Base-by-base conservation (phyloP, 495 filamentous ascomycete genomes). In the Chaetomium fimeti region DNA sequence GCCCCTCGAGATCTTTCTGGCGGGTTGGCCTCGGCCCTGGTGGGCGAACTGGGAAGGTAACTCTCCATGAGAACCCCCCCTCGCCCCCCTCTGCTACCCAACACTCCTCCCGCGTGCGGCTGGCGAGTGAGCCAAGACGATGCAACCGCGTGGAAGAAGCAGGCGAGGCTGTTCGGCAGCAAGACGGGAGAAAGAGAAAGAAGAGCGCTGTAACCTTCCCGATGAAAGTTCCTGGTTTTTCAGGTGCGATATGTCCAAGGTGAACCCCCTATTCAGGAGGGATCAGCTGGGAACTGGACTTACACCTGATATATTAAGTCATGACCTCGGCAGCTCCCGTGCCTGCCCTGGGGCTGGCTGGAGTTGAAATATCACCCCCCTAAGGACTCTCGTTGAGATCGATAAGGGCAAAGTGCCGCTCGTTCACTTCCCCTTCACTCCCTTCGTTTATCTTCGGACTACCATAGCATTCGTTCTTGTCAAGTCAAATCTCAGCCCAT, bases 381-480 rank as follows among this genome's bases (percentile, higher is more conserved):
- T 12, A 27, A 22, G 29, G 13, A 5, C 25, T 25, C 2, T 20
- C 24, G 7, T 32, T 3, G 20, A 12, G 25, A 45, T 48, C 40
- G 18, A 40, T n/a, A 58, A 47, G 56, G 40, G 22, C 25, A 52
- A 25, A 13, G 22, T 40, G 58, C 15, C 58, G 57, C 57, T 60
- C 57, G 36, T 12, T 58, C 24, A 5, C 18, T 43, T 18, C 13
- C 40, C 16, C 11, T 18, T 43, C 1, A 3, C 13, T 43, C 40
- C 38, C 16, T 15, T 43, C 40, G 40, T 43, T 43, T 43, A 6
- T 43, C 40, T 43, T 36, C 18, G 40, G 15, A 18, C 40, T 40
- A 7, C n/a, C n/a, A 32, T 13, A 11, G 18, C 40, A 18, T 6
- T 43, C 40, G 40, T 43, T 18, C 1, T 6, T 43, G 40, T 43